Percentiles rank a stretch among this genome's conserved stretches.
Conservation (phyloP, 148 eudicot genomes). For the Rhododendron ovatum region DNA sequence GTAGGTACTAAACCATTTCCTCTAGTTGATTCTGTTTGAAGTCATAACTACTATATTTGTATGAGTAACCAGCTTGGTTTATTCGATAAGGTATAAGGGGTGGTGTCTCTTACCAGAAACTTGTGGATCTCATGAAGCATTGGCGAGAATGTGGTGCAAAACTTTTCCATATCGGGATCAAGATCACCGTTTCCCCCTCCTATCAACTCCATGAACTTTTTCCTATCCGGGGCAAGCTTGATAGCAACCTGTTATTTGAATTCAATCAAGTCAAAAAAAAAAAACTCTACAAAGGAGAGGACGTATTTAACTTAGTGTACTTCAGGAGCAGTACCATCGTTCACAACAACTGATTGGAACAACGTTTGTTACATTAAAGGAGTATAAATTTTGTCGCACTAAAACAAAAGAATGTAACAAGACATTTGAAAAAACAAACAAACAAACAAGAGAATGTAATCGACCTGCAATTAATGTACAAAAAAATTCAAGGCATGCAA, state of each 20-base stretch:
- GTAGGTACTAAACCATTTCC: neutral
- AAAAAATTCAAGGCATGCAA: neutral
- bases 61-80: neutral
- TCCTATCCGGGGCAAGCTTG: slow-evolving; percentile 84
- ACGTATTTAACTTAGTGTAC: neutral
- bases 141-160: slow-evolving; percentile 60
- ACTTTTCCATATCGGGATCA: slow-evolving; percentile 53
- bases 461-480: neutral
- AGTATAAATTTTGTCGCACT: neutral
- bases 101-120: slow-evolving; percentile 50
- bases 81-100: neutral
- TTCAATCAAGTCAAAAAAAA: neutral
- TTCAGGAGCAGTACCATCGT: neutral
- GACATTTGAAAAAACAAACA: too few species aligned
- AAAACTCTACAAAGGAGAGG: neutral
- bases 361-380: neutral
- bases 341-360: neutral
- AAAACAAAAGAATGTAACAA: neutral
- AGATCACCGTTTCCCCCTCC: slow-evolving; percentile 50
- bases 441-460: neutral
- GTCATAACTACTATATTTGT: neutral
- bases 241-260: slow-evolving; percentile 59
- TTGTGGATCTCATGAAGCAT: slow-evolving; percentile 62
- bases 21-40: neutral
- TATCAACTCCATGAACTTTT: slow-evolving; percentile 73